phyloP scores from a whole-genome alignment of 2,329 filamentous ascomycete genomes.

The Penicillium sp. region DNA sequence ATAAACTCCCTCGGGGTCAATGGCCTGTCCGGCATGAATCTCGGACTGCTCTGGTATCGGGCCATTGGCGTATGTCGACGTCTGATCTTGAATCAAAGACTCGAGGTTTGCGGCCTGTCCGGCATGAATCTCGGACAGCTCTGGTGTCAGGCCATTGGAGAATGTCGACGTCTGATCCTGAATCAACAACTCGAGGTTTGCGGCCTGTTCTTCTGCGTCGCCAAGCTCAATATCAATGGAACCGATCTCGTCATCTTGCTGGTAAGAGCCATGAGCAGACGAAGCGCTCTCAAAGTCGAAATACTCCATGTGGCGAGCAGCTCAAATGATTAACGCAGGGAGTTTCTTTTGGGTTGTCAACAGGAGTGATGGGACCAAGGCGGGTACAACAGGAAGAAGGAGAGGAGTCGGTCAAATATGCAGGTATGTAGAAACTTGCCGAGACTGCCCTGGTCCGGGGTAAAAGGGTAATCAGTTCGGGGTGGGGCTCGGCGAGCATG shows the following conservation, averaged over 20 bases:
- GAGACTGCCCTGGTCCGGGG: slow-evolving; percentile 28
- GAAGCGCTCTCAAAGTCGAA: slow-evolving; percentile 49
- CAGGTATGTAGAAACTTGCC: slow-evolving; percentile 7
- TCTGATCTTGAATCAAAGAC: slow-evolving; percentile 42
- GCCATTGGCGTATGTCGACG: slow-evolving; percentile 39
- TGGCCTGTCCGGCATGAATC: slow-evolving; percentile 17
- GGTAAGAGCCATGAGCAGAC: slow-evolving; percentile 31
- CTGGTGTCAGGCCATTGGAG: slow-evolving; percentile 29
- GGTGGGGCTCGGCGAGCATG: slow-evolving; percentile 13
- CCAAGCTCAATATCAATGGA: slow-evolving; percentile 39
- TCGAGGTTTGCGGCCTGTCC: slow-evolving; percentile 39
- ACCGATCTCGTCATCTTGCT: slow-evolving; percentile 39
- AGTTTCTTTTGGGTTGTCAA: background rate
- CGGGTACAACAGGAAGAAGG: slow-evolving; percentile 6
- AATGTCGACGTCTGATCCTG: slow-evolving; percentile 43
- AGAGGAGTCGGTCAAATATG: slow-evolving; percentile 25
- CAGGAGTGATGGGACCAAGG: slow-evolving; percentile 12
- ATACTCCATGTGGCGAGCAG: slow-evolving; percentile 41
- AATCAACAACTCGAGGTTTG: slow-evolving; percentile 41
- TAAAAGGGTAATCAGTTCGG: slow-evolving; percentile 21
- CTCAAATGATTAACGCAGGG: background rate
- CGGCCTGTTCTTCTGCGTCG: slow-evolving; percentile 38
- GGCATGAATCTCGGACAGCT: slow-evolving; percentile 17
- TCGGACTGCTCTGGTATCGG: slow-evolving; percentile 23
- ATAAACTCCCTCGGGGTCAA: slow-evolving; percentile 32